phyloP scores from a whole-genome alignment of 1,284 basidiomycete species.

The Omphalotus olearius region DNA sequence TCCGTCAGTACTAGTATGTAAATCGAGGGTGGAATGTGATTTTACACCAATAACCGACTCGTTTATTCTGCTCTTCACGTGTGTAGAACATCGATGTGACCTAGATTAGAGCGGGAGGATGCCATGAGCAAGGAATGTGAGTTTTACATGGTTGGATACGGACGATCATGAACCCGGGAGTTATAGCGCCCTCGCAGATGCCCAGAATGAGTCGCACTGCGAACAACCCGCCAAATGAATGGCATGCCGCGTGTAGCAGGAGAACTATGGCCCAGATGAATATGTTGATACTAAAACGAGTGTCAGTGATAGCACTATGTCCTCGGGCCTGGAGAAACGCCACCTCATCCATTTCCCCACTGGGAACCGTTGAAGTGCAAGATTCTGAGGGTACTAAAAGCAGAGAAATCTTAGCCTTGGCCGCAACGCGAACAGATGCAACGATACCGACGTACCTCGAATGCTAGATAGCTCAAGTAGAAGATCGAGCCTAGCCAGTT shows the following conservation, averaged over 20 bases:
- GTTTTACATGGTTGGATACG: slow-evolving; percentile 45
- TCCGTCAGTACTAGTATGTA: slow-evolving; percentile 17
- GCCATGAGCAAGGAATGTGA: slow-evolving; percentile 25
- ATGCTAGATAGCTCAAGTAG: slow-evolving; percentile 58
- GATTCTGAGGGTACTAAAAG: slow-evolving; percentile 61
- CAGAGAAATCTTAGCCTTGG: background rate
- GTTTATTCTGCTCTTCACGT: slow-evolving; percentile 65
- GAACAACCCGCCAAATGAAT: slow-evolving; percentile 59
- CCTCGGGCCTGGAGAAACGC: slow-evolving; percentile 2
- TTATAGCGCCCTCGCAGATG: slow-evolving; percentile 68
- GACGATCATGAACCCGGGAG: slow-evolving; percentile 73
- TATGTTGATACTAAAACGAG: slow-evolving; percentile 52
- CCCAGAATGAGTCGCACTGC: slow-evolving; percentile 57
- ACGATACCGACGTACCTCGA: slow-evolving; percentile 22
- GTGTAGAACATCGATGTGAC: slow-evolving; percentile 73
- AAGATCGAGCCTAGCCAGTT: slow-evolving; percentile 75
- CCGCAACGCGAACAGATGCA: background rate
- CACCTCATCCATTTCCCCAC: slow-evolving; percentile 71
- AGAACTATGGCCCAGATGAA: slow-evolving; percentile 65
- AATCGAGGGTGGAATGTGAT: slow-evolving; percentile 9
- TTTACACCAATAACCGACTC: slow-evolving; percentile 76
- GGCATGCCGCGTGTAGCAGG: slow-evolving; percentile 27
- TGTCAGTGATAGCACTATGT: background rate
- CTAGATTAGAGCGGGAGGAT: slow-evolving; percentile 23
- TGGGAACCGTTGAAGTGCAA: slow-evolving; percentile 73